Percentiles rank a stretch among this genome's conserved stretches.
These are phyloP conservation scores for Sporothrix protearum DNA, from an alignment of 2,329 filamentous ascomycete species.

Conservation along the genomic window DNA sequence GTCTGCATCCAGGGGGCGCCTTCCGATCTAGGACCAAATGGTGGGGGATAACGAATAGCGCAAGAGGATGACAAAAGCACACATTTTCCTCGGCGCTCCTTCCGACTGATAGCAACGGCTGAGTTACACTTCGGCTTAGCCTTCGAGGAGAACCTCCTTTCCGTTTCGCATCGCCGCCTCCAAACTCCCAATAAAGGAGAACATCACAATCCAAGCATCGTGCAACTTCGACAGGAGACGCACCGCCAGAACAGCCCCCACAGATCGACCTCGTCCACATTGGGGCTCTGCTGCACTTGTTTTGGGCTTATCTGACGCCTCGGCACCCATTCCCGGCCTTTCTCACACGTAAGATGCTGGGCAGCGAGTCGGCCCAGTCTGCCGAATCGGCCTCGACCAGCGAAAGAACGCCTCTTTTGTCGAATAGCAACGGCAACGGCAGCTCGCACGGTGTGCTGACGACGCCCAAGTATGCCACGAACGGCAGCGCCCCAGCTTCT, in stretches of 20 bases:
- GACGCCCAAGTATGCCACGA: background rate
- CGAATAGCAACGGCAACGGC: background rate
- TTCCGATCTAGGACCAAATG: constrained; percentile 1
- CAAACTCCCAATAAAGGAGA: background rate
- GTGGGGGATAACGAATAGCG: background rate
- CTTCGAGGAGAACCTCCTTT: background rate
- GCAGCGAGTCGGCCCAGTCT: background rate
- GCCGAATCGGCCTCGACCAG: background rate
- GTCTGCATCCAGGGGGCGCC: background rate
- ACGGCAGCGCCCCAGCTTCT: background rate
- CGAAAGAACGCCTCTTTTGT: constrained; percentile 20
- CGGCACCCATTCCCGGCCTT: background rate
- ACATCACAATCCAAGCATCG: background rate
- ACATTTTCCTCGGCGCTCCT: background rate
- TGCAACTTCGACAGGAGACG: background rate
- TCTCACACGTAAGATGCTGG: background rate
- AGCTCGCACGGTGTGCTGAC: background rate
- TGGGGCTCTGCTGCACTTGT: background rate
- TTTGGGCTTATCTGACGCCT: background rate
- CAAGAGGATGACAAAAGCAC: constrained; percentile 2
- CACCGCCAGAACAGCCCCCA: background rate
- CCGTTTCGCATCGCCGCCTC: background rate
- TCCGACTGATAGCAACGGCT: background rate
- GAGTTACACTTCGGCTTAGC: background rate
- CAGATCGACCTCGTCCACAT: background rate